Conservation (phyloP, 2,329 filamentous ascomycete species). For the Incumbomyces lentus region DNA sequence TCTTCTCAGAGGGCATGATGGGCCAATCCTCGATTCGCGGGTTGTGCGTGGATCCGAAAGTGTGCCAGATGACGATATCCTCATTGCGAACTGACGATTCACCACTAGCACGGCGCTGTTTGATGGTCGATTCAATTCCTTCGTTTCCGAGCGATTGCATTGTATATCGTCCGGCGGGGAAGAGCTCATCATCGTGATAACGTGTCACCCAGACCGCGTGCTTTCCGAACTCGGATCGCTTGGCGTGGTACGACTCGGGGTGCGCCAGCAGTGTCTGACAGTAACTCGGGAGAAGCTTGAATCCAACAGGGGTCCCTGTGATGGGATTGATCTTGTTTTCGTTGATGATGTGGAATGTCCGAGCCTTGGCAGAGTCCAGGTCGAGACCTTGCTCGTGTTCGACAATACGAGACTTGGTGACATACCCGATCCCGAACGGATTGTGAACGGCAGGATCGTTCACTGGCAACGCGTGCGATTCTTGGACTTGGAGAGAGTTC, state of each 20-base stretch:
- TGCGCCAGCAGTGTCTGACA: slow-evolving; percentile 50
- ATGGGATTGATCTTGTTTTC: slow-evolving; percentile 42
- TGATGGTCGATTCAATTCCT: slow-evolving; percentile 37
- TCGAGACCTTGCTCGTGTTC: slow-evolving; percentile 38
- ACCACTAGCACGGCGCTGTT: slow-evolving; percentile 28
- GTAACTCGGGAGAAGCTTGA: slow-evolving; percentile 46
- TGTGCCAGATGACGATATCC: slow-evolving; percentile 36
- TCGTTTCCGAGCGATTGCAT: slow-evolving; percentile 42
- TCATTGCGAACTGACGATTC: slow-evolving; percentile 25
- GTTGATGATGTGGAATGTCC: slow-evolving; percentile 50
- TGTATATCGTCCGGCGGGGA: slow-evolving; percentile 45
- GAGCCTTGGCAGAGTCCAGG: slow-evolving; percentile 37
- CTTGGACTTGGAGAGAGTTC: slow-evolving; percentile 39
- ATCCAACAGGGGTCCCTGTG: slow-evolving; percentile 43
- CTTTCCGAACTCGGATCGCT: slow-evolving; percentile 45
- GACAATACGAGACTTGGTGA: slow-evolving; percentile 36
- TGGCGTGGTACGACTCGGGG: slow-evolving; percentile 40
- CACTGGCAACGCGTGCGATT: slow-evolving; percentile 51
- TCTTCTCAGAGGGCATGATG: slow-evolving; percentile 28
- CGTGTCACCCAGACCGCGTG: slow-evolving; percentile 47
- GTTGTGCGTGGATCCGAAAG: slow-evolving; percentile 36
- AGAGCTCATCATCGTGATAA: slow-evolving; percentile 42
- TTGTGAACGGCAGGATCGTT: slow-evolving; percentile 36
- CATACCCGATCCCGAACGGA: slow-evolving; percentile 44
- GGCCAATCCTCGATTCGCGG: slow-evolving; percentile 36